These are phyloP conservation scores for Pythium dissotocum DNA, from an alignment of 352 stramenopile genomes.

Conservation along the genomic window DNA sequence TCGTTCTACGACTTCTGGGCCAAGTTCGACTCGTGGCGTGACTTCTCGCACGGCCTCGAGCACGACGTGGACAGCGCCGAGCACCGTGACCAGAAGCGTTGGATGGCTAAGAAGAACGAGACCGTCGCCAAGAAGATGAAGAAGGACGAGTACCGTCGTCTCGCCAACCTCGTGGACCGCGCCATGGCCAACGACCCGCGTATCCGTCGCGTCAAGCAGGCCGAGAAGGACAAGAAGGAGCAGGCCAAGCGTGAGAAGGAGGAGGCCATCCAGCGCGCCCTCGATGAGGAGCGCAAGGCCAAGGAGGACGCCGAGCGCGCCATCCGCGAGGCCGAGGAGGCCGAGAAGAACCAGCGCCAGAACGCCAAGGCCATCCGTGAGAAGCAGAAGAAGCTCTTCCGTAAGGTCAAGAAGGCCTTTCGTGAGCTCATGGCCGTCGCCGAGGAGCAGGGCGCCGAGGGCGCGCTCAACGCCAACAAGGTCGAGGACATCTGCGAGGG, in stretches of 20 bases:
- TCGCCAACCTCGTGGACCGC: constrained; percentile 79
- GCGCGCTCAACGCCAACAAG: constrained; percentile 68
- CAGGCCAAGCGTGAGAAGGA: constrained; percentile 76
- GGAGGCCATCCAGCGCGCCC: constrained; percentile 57
- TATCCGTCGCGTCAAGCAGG: constrained; percentile 81
- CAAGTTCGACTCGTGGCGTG: constrained; percentile 87
- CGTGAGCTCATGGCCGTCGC: constrained; percentile 70
- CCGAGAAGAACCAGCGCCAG: constrained; percentile 67
- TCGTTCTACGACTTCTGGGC: constrained; percentile 91
- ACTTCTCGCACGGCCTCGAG: constrained; percentile 83
- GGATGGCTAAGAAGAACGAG: constrained; percentile 90
- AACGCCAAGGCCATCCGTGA: constrained; percentile 78
- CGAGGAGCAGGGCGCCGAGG: constrained; percentile 57
- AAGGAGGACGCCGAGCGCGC: constrained; percentile 58
- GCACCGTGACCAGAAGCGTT: constrained; percentile 86
- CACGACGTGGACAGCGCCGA: constrained; percentile 85
- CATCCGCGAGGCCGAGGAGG: constrained; percentile 54
- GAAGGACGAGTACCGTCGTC: constrained; percentile 85
- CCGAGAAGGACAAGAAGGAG: constrained; percentile 84
- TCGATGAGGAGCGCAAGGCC: constrained; percentile 70
- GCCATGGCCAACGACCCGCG: constrained; percentile 72
- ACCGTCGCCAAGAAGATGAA: constrained; percentile 86
- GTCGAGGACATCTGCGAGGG: constrained; percentile 75
- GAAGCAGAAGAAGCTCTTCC: constrained; percentile 85
- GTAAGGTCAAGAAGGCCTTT: constrained; percentile 86